phyloP scores from a whole-genome alignment of 2,329 filamentous ascomycete genomes.

The Diaporthe destruens region DNA sequence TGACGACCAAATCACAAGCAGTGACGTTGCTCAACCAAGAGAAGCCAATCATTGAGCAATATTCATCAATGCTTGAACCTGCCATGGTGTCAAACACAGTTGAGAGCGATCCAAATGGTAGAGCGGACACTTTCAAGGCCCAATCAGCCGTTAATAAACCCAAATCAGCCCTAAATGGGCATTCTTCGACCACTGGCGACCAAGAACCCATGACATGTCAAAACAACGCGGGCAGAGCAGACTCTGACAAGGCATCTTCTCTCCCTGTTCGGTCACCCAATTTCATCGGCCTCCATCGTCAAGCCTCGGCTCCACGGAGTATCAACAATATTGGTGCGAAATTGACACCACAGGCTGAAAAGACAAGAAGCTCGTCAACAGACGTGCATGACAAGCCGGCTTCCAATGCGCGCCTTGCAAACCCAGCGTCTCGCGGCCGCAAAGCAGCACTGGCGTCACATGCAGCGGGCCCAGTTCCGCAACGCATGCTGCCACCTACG shows the following conservation, averaged over 20 bases:
- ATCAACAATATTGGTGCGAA: conserved; percentile 35
- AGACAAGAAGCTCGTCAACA: neutral
- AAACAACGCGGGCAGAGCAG: neutral
- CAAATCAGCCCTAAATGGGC: too few relatives aligned
- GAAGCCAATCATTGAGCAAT: neutral
- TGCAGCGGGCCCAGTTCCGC: conserved; percentile 62
- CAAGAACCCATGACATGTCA: too few relatives aligned
- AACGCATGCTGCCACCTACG: conserved; percentile 55
- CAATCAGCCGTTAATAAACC: too few relatives aligned
- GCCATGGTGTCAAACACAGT: neutral
- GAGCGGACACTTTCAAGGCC: neutral
- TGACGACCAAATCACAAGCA: neutral
- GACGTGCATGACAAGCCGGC: neutral
- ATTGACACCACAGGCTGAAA: neutral
- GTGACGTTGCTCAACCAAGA: neutral
- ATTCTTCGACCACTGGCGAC: neutral
- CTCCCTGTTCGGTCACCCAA: conserved; percentile 3
- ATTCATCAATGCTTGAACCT: neutral
- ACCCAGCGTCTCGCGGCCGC: conserved; percentile 65
- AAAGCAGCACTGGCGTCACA: conserved; percentile 66
- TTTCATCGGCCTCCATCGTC: conserved; percentile 19
- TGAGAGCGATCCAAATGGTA: neutral
- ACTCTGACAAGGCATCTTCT: neutral
- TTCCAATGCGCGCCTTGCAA: conserved; percentile 49
- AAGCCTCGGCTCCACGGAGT: conserved; percentile 8